A percentile compares a stretch with the other conserved stretches of the same genome.
These are phyloP conservation scores for Rhodotorula graminis DNA, from an alignment of 768 basidiomycete genomes.

Conservation along the genomic window DNA sequence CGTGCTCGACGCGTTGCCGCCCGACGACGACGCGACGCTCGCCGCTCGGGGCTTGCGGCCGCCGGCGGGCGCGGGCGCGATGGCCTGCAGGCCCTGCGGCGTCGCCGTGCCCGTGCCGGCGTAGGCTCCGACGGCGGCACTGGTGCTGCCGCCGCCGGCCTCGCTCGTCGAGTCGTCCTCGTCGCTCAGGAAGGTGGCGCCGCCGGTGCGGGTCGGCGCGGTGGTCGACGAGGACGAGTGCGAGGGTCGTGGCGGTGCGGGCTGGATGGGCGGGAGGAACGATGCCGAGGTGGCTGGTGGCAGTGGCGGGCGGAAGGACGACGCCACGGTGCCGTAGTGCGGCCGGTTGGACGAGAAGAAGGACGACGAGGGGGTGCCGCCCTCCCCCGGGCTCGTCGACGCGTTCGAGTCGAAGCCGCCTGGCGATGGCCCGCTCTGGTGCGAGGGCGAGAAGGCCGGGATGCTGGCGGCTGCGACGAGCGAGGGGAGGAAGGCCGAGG, in stretches of 20 bases:
- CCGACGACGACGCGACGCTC: background rate
- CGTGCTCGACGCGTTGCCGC: background rate
- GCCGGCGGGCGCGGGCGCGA: background rate
- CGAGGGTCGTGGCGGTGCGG: background rate
- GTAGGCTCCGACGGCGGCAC: background rate
- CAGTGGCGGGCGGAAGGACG: background rate
- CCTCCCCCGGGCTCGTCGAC: background rate
- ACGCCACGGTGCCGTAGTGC: background rate
- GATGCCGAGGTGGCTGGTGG: background rate
- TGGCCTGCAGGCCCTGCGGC: background rate
- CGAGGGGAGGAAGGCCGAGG: background rate
- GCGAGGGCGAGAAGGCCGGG: background rate
- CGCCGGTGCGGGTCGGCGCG: background rate
- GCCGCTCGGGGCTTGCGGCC: background rate
- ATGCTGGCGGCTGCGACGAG: background rate
- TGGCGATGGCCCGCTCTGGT: no score
- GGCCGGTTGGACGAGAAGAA: slow-evolving; percentile 27
- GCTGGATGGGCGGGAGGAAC: slow-evolving; percentile 7
- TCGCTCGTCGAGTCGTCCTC: slow-evolving; percentile 12
- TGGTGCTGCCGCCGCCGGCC: background rate
- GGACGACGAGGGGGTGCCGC: background rate
- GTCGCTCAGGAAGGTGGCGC: slow-evolving; percentile 21
- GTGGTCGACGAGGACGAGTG: slow-evolving; percentile 5
- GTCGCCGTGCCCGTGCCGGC: no score
- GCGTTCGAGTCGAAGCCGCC: background rate